phyloP scores from a whole-genome alignment of 2,329 filamentous ascomycete genomes.

The Exophiala sp. region DNA sequence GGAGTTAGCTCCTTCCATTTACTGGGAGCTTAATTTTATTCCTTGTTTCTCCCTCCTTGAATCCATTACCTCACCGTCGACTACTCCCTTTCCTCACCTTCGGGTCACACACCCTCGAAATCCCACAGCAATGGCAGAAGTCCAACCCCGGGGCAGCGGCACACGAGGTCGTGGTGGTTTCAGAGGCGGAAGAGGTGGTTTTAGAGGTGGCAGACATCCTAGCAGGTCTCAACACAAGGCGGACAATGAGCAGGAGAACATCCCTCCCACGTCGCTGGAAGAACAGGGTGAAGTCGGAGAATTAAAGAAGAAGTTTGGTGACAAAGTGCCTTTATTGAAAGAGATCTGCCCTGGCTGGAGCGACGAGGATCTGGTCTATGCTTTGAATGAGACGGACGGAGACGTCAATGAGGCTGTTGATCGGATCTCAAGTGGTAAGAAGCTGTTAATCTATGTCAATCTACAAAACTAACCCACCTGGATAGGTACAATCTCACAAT shows the following conservation, averaged over 20 bases:
- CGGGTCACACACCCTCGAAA: slow-evolving; percentile 29
- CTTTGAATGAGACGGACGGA: slow-evolving; percentile 69
- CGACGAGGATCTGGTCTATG: slow-evolving; percentile 89
- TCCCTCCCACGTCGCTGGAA: slow-evolving; percentile 60
- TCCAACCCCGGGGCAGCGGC: slow-evolving; percentile 77
- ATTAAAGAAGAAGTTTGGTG: slow-evolving; percentile 84
- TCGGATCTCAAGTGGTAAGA: slow-evolving; percentile 49
- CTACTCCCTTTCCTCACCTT: slow-evolving; percentile 16
- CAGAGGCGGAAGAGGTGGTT: slow-evolving; percentile 63
- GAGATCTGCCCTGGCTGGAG: slow-evolving; percentile 96
- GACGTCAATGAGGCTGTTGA: slow-evolving; percentile 49
- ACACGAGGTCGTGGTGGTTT: slow-evolving; percentile 37
- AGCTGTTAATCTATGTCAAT: background rate
- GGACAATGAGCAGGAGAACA: slow-evolving; percentile 65
- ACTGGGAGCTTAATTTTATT: slow-evolving; percentile 26
- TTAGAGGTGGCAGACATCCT: slow-evolving; percentile 66
- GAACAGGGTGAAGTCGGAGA: slow-evolving; percentile 89
- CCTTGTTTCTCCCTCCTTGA: slow-evolving; percentile 8
- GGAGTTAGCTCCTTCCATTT: slow-evolving; percentile 16
- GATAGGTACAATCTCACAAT: slow-evolving; percentile 50
- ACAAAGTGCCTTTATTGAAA: slow-evolving; percentile 75
- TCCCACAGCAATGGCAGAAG: slow-evolving; percentile 78
- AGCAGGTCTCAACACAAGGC: slow-evolving; percentile 59
- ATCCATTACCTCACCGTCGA: slow-evolving; percentile 25
- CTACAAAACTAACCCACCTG: slow-evolving; percentile 1